Conservation (phyloP, 768 basidiomycete genomes). For the Coprinellus micaceus region DNA sequence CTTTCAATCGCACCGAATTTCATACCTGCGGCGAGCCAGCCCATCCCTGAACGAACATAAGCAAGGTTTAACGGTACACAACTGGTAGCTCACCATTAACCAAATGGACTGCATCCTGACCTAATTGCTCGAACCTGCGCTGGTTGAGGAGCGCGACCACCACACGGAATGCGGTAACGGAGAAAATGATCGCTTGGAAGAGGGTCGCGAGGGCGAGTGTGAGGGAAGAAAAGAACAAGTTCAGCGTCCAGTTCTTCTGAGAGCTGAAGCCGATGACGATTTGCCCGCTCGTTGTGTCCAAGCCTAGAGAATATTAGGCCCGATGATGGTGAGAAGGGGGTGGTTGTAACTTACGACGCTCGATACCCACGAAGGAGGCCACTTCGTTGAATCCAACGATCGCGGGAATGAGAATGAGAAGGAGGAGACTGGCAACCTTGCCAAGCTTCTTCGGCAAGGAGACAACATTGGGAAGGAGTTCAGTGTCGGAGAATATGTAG, state of each 20-base stretch:
- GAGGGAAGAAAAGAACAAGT: slow-evolving; percentile 56
- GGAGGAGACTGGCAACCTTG: slow-evolving; percentile 37
- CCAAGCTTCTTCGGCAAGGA: slow-evolving; percentile 32
- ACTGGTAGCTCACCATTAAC: slow-evolving; percentile 34
- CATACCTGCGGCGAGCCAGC: slow-evolving; percentile 61
- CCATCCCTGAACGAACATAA: slow-evolving; percentile 32
- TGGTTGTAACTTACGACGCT: slow-evolving; percentile 43
- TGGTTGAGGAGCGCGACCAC: slow-evolving; percentile 46
- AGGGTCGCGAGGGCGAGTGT: slow-evolving; percentile 56
- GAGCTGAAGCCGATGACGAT: slow-evolving; percentile 41
- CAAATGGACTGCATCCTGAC: slow-evolving; percentile 43
- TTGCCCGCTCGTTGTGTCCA: slow-evolving; percentile 4
- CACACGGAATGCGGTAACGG: slow-evolving; percentile 57
- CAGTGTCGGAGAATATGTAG: slow-evolving; percentile 48
- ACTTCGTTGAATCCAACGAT: slow-evolving; percentile 55
- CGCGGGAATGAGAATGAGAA: slow-evolving; percentile 53
- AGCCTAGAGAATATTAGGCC: neutral
- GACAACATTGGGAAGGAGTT: slow-evolving; percentile 55
- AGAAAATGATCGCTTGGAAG: slow-evolving; percentile 58
- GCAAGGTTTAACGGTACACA: neutral
- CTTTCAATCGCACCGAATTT: slow-evolving; percentile 65
- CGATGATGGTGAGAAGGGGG: neutral
- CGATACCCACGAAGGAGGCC: slow-evolving; percentile 61
- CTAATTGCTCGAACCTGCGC: slow-evolving; percentile 45
- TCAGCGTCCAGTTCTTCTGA: slow-evolving; percentile 34